Evolutionary conservation across 805 yeast genomes (phyloP), one percentile per base, ranked within the genome.

Genomic region (Schwanniomyces pseudopolymorphus): DNA sequence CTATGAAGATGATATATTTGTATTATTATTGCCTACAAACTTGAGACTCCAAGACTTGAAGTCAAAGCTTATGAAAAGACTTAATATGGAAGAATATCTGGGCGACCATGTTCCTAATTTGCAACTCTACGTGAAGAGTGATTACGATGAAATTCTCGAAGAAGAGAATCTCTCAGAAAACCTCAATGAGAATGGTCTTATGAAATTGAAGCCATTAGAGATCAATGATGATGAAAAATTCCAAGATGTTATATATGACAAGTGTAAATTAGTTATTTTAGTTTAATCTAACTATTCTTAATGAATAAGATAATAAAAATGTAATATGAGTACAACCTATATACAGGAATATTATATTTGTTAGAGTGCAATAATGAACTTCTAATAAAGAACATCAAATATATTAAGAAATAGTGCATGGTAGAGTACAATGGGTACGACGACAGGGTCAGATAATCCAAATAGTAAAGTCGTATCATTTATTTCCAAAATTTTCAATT

Each of bases 1-100:
- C 61, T 86, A 81, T 58, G 84, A 83, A 48, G 94, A 86, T 57
- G 96, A 87, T 59, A 87, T 87, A 13, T 87, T 87, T 70, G 94
- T 89, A 1, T 72, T 87, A 36, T 64, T 82, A 49, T 67, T 83
- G 33, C 81, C 82, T 26, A 58, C 70, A 11, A 71, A 68, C 49
- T 75, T 78, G 42, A 67, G 78, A 3, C 61, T 79, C 39, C 69
- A 64, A 27, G 85, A 80, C 47, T 58, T 83, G 47, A 74, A 75
- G 51, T 60, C 67, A 24, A 83, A 81, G 57, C 73, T 83, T 44
- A 66, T 67, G 40, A 78, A 79, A 45, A 63, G 87, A 48, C 60
- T 72, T 39, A 60, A 57, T 37, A 72, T 82, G 44, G 78, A 75
- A 40, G 35, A 39, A 26, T 5, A 21, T 6, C 24, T n/a, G 25